Percentiles rank a stretch among this genome's conserved stretches.
phyloP scores from a whole-genome alignment of 441 rosid species.

The Pelargonium myrrhifolium region DNA sequence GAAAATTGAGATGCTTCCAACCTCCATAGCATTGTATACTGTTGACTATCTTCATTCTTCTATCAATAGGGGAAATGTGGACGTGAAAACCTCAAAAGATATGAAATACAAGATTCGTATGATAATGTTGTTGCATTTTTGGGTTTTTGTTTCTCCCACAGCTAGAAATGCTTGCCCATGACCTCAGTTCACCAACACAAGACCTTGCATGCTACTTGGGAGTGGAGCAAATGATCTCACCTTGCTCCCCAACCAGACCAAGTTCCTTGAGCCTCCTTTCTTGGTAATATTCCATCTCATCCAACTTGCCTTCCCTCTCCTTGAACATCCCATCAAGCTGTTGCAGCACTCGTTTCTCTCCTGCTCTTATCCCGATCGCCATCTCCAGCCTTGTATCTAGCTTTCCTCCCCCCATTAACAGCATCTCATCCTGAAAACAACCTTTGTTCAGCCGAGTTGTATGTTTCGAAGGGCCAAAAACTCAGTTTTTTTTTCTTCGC shows the following conservation, averaged over 20 bases:
- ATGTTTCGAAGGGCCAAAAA: too few species aligned
- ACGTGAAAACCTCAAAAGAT: too few species aligned
- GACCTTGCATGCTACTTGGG: constrained; percentile 17
- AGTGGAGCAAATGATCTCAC: constrained; percentile 87
- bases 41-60: too few species aligned
- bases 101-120: too few species aligned
- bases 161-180: too few species aligned
- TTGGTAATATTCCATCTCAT: constrained; percentile 73
- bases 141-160: too few species aligned
- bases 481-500: too few species aligned
- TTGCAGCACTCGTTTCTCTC: constrained; percentile 78
- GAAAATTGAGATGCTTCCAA: too few species aligned
- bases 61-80: too few species aligned
- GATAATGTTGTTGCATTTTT: too few species aligned
- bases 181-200: too few species aligned
- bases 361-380: constrained; percentile 62
- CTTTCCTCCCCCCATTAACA: constrained; percentile 38
- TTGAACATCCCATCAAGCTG: constrained; percentile 55
- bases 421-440: constrained; percentile 59
- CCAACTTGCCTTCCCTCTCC: constrained; percentile 58
- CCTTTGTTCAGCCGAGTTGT: background rate
- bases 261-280: constrained; percentile 80
- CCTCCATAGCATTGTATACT: too few species aligned
- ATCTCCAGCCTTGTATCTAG: constrained; percentile 41
- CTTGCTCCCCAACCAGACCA: constrained; percentile 90